Evolutionary conservation across 768 basidiomycete genomes (phyloP).

Genomic region (Tricholoma saponaceum): DNA sequence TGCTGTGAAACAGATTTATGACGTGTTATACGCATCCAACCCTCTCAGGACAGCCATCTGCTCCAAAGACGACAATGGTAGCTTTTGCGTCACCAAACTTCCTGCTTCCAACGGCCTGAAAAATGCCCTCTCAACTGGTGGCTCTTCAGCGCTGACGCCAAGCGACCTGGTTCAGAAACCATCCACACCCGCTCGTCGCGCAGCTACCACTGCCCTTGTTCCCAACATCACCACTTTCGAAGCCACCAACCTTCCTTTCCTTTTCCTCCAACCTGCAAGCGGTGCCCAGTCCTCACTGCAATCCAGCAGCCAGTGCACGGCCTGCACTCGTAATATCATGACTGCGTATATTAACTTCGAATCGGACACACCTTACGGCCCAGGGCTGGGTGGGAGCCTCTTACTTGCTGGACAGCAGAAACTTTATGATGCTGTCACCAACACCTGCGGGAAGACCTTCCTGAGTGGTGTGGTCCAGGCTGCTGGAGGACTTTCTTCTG

Average conservation of each 20-base stretch:
- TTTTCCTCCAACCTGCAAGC: conserved; percentile 56
- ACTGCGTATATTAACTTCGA: conserved; percentile 77
- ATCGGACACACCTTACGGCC: conserved; percentile 64
- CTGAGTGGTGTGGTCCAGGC: conserved; percentile 63
- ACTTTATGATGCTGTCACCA: conserved; percentile 60
- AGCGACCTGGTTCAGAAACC: conserved; percentile 21
- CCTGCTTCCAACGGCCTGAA: conserved; percentile 19
- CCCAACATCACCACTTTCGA: conserved; percentile 56
- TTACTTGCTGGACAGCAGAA: conserved; percentile 61
- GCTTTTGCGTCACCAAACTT: conserved; percentile 60
- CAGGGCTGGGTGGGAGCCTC: conserved; percentile 61
- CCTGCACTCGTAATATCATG: conserved; percentile 78
- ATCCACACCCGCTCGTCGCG: not conserved
- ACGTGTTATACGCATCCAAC: conserved; percentile 66
- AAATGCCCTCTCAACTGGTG: not conserved
- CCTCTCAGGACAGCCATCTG: conserved; percentile 73
- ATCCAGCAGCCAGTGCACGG: conserved; percentile 61
- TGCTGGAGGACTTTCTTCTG: conserved; percentile 54
- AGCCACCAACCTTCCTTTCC: conserved; percentile 69
- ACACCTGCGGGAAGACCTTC: conserved; percentile 71
- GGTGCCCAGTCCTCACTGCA: conserved; percentile 23
- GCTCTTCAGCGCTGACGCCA: conserved; percentile 15
- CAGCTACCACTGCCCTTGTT: conserved; percentile 28
- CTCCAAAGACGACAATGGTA: conserved; percentile 63
- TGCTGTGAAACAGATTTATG: conserved; percentile 66